Base-by-base conservation (phyloP, 2,329 filamentous ascomycete species). In the Byssoonygena ceratinophila region DNA sequence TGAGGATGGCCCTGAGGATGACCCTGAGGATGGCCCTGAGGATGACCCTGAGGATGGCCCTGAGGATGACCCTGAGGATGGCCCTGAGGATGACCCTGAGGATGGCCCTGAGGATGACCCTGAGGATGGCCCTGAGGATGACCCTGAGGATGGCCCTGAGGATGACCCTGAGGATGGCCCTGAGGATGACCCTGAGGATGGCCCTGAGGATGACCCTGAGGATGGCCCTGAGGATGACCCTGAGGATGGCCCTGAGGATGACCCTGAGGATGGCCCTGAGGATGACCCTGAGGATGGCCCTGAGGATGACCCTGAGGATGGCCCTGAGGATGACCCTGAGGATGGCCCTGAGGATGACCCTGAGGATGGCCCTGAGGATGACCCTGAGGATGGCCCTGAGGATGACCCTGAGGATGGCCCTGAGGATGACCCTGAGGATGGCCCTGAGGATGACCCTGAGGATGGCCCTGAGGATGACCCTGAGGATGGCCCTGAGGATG, bases 171-270 rank as follows among this genome's bases (percentile, higher is more conserved):
- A 14, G 39, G 39, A 32, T 43, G 34, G 4, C 36, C 43, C 18
- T 36, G 54, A 18, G 54, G 54, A 5, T 48, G 45, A n/a, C n/a
- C n/a, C n/a, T n/a, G n/a, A n/a, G 12, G 45, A 36, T 36, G 16
- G n/a, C 23, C 34, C 37, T 46, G 25, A 8, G 43, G 47, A 31
- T 36, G 54, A 22, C 46, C 50, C 7, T 48, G 31, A 11, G 45
- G 20, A 32, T 31, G 40, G 8, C 18, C 18, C 12, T 36, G 50
- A 9, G 51, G 44, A 23, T 23, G 34, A 39, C 44, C 32, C 22
- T 41, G 41, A 8, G 39, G 41, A 12, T n/a, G 49, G 16, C 22
- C 23, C 22, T 23, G 49, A 14, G 39, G 39, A 32, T 43, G 34
- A 8, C 36, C 43, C 18, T 36, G 54, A 18, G 54, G 54, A 5